Percentiles rank a stretch among this genome's conserved stretches.
Conservation (phyloP, 306 rosid genomes). For the Cucumis cinereus region DNA sequence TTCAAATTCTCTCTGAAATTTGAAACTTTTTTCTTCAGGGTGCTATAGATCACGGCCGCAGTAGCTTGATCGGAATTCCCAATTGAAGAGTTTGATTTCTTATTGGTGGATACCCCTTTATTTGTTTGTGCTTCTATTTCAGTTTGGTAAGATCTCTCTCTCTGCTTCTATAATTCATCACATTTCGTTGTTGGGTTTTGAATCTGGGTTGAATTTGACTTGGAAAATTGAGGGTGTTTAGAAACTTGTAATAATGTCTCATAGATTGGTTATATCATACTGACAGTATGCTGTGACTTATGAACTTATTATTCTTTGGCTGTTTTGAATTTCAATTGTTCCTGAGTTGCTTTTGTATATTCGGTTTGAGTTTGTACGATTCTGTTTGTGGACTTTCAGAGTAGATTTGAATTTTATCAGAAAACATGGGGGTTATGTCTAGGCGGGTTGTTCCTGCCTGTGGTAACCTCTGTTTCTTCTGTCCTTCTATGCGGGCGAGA, state of each 20-base stretch:
- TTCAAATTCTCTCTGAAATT: background rate
- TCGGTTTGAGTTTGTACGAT: slow-evolving; percentile 13
- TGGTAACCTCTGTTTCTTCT: slow-evolving; percentile 74
- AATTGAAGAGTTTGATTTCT: background rate
- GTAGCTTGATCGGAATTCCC: slow-evolving; percentile 5
- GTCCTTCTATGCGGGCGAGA: slow-evolving; percentile 85
- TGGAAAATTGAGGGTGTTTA: background rate
- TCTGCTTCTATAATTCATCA: background rate
- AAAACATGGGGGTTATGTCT: slow-evolving; percentile 92
- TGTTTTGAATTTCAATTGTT: background rate
- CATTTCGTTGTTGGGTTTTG: background rate
- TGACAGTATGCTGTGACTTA: background rate
- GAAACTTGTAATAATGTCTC: background rate
- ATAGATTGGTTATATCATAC: background rate
- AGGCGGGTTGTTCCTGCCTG: slow-evolving; percentile 95
- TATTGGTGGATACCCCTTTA: background rate
- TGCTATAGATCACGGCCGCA: slow-evolving; percentile 1
- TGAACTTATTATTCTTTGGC: background rate
- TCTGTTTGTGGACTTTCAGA: slow-evolving; percentile 10
- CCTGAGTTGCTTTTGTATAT: background rate
- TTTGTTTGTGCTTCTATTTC: background rate
- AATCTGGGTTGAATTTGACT: background rate
- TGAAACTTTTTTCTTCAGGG: background rate
- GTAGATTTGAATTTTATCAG: slow-evolving; percentile 17
- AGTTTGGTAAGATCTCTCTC: slow-evolving; percentile 5